Base-by-base conservation (phyloP, 192 early-diverging fungal genomes). In the Coemansia sp. region DNA sequence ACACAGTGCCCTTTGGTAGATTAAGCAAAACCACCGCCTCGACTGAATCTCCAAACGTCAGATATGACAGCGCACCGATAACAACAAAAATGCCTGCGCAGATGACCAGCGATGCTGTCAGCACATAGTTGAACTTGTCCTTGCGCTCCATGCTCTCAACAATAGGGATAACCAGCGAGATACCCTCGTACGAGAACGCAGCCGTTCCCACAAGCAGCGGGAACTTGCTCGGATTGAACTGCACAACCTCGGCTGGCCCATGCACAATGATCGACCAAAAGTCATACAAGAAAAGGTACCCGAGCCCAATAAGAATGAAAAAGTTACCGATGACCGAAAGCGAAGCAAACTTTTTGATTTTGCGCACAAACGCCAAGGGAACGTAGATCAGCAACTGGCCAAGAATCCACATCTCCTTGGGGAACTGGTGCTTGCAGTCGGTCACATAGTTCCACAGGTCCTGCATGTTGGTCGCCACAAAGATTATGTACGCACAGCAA, bases 171-270 rank as follows among this genome's bases (percentile, higher is more conserved):
- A 86, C 85, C 23, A 92, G 66, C 40, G 92, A 91, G 54, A 97
- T 91, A 44, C 92, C 88, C 77, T 91, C 90, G 64, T 87, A 96
- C 5, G 86, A 82, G 74, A 86, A 94, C 46, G 94, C 89, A 30
- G 95, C 95, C 11, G 95, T 98, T 45, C 95, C 95, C 34, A 98
- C 86, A 55, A 95, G 93, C 36, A 95, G 66, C 20, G 91, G 81
- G 55, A 93, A 95, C 34, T 82, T 81, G 46, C 84, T 77, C 37
- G 77, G 58, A 70, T 97, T 97, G 60, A 97, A 83, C 43, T 80
- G 71, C 13, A 95, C 78, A 28, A 91, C 80, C 7, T 85, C 84
- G 23, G 86, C 51, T 0, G 64, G 63, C 3, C 93, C 93, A 13
- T 64, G 46, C 10, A 72, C 82, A 30, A 78, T 48, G 22, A 97